phyloP scores from a whole-genome alignment of 2,329 filamentous ascomycete species.

The Didymella arachidicola region DNA sequence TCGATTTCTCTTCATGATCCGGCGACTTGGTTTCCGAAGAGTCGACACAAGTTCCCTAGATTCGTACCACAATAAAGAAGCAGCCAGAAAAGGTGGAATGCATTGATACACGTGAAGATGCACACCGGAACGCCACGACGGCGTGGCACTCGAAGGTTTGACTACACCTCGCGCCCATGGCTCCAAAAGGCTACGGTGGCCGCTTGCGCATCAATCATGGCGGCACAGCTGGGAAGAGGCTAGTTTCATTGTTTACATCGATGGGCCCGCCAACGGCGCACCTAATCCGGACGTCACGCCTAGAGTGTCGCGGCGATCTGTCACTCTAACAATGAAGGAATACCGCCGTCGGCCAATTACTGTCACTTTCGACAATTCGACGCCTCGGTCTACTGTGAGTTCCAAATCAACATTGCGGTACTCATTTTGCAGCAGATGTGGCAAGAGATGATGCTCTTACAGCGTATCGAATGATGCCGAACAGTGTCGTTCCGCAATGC shows the following conservation, averaged over 20 bases:
- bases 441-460: neutral
- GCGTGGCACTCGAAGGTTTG: neutral
- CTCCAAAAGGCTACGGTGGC: slow-evolving; percentile 5
- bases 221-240: neutral
- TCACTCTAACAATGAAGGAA: slow-evolving; percentile 2
- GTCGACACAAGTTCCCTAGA: neutral
- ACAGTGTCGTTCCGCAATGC: neutral
- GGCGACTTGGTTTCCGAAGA: neutral
- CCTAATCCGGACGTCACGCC: neutral
- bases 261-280: neutral
- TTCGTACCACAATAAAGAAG: neutral
- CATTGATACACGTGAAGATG: neutral
- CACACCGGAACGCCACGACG: neutral
- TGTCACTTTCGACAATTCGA: neutral
- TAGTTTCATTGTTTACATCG: neutral
- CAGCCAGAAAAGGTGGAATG: neutral
- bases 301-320: neutral
- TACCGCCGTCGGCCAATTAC: slow-evolving; percentile 4
- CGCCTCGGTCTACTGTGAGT: slow-evolving; percentile 1
- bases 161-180: slow-evolving; percentile 8
- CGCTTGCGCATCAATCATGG: neutral
- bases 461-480: neutral
- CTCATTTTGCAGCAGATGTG: neutral
- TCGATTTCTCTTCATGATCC: neutral
- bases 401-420: neutral